Base-by-base conservation (phyloP, 306 rosid species). In the Citrullus colocynthis region DNA sequence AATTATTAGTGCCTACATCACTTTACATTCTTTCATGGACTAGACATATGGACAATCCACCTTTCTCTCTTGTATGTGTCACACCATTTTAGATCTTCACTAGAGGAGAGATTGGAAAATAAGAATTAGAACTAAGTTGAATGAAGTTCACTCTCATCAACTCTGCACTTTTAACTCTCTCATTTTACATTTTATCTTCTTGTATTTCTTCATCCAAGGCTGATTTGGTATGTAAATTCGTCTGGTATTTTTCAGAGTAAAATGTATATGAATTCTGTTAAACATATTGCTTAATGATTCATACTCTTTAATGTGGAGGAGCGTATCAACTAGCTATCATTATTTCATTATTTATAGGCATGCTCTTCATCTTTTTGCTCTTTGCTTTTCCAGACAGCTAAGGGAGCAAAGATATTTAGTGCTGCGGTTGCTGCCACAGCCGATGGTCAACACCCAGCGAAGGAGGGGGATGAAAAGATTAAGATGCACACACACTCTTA, bases 401-500 rank as follows among this genome's bases (percentile, higher is more conserved):
- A 95, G 85, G 97, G 99, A 62, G 97, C 97, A 56, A 95, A 95
- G 84, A 86, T 95, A 74, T 90, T 85, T 79, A 95, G 91, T 78
- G 97, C 97, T 78, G 96, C 99, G 21, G 89, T 92, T 20, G 97
- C 98, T 75, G 97, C 97, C 83, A 87, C 96, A 55, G 90, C 78
- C 51, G 99, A 92, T 69, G 88, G 94, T 62, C 88, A 84, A 51
- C 89, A 37, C 2, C 77, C 55, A 36, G 34, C 45, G 39, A 95
- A 92, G 82, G 97, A 95, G 76, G 98, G 98, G 76, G 96, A 95
- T 66, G 96, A 95, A 85, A 92, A 96, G 86, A 85, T 92, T 83
- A 92, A 92, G 88, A 80, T 92, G 88, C 98, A 96, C 82, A 96
- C 99, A 51, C 99, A 92, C 85, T 89, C 98, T 65, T 91, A 91